Evolutionary conservation across 306 rosid species (phyloP).

Genomic region (Cicer judaicum): DNA sequence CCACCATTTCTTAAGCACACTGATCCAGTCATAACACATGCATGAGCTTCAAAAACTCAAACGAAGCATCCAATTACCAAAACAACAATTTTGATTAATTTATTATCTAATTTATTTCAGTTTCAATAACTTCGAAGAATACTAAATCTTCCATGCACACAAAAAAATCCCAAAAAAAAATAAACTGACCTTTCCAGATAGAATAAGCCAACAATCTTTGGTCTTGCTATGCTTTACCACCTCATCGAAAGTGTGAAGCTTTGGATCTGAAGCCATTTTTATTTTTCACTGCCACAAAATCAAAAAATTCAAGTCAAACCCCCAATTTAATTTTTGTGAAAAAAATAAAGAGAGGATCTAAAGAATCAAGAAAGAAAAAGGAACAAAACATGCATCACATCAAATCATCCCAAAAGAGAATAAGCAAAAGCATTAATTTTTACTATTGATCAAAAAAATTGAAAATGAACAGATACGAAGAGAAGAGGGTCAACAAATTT

Average conservation of each 20-base stretch:
- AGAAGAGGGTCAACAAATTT: neutral
- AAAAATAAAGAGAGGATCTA: constrained; percentile 31
- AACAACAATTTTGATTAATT: neutral
- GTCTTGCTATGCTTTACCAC: constrained; percentile 75
- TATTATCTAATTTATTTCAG: neutral
- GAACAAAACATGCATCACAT: neutral
- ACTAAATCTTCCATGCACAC: neutral
- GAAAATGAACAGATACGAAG: neutral
- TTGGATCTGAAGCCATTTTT: constrained; percentile 78
- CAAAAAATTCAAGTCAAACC: constrained; percentile 40
- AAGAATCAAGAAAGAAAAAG: constrained; percentile 17
- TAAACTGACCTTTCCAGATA: constrained; percentile 80
- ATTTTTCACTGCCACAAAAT: constrained; percentile 46
- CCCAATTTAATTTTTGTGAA: neutral
- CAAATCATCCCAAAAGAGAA: constrained; percentile 14
- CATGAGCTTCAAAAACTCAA: constrained; percentile 16
- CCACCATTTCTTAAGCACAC: neutral
- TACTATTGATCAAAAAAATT: neutral
- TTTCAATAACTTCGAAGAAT: constrained; percentile 10
- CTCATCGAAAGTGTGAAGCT: constrained; percentile 66
- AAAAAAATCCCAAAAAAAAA: constrained; percentile 31
- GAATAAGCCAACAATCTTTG: constrained; percentile 91
- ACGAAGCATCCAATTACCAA: constrained; percentile 2
- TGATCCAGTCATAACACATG: constrained; percentile 11
- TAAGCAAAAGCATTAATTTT: neutral